These are phyloP conservation scores for Chlorella variabilis DNA, from an alignment of 163 green algal genomes.

Conservation along the genomic window DNA sequence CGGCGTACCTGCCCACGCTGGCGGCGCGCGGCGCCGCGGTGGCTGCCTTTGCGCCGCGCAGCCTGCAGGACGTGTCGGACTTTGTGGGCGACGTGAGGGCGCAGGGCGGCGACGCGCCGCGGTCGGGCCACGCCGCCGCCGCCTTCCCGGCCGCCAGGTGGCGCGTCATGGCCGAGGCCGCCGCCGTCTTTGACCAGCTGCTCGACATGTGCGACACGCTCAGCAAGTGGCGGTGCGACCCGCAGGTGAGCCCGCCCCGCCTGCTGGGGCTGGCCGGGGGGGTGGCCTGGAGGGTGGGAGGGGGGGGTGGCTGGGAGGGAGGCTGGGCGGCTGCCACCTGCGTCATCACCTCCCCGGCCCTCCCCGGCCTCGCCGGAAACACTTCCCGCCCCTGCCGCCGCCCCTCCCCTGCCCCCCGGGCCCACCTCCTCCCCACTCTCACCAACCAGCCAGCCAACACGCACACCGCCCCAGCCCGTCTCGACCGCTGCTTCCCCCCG, in stretches of 20 bases:
- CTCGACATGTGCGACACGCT: conserved; percentile 14
- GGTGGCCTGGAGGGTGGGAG: no score
- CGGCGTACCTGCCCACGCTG: conserved; percentile 18
- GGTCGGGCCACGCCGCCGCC: neutral
- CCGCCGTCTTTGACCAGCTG: conserved; percentile 14
- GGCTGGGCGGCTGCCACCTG: no score
- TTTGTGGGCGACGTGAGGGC: conserved; percentile 30
- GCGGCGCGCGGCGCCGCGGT: conserved; percentile 2
- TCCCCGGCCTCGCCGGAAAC: no score
- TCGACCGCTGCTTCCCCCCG: no score
- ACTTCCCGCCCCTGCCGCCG: no score
- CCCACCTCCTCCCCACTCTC: neutral
- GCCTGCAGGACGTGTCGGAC: conserved; percentile 11
- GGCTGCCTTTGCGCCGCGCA: neutral
- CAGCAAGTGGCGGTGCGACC: conserved; percentile 12
- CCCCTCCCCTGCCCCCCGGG: no score
- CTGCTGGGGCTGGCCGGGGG: no score
- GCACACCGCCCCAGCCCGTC: neutral
- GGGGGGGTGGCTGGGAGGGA: no score
- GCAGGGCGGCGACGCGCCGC: conserved; percentile 11
- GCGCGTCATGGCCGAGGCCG: conserved; percentile 19
- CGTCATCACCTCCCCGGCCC: no score
- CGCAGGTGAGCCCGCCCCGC: neutral
- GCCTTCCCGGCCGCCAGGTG: conserved; percentile 5
- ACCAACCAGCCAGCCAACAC: no score